A percentile compares a stretch with the other conserved stretches of the same genome.
Conservation (phyloP, 371 early-diverging fungal species). For the Apophysomyces trapeziformis region DNA sequence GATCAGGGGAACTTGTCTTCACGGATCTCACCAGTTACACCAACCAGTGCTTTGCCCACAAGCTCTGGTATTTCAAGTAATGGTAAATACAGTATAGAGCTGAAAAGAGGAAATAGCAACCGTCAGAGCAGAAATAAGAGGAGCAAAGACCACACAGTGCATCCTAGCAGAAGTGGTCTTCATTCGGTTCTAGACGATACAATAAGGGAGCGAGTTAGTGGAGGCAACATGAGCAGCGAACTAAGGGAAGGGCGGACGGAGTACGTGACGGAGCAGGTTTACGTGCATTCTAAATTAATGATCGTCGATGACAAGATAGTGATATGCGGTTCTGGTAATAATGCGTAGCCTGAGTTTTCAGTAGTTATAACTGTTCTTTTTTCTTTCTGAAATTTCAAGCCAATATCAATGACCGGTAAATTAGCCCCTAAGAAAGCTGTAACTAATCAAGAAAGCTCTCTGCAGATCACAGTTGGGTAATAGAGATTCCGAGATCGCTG, state of each 20-base stretch:
- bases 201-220: neutral
- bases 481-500: conserved; percentile 91
- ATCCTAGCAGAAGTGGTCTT: conserved; percentile 1
- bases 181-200: conserved; percentile 7
- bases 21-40: conserved; percentile 14
- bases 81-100: neutral
- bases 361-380: neutral
- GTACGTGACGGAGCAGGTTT: conserved; percentile 78
- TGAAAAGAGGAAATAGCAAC: conserved; percentile 13
- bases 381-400: conserved; percentile 27
- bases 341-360: neutral
- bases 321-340: conserved; percentile 62
- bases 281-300: conserved; percentile 87
- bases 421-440: neutral
- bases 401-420: conserved; percentile 54
- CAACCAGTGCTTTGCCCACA: neutral
- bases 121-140: neutral
- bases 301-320: conserved; percentile 81
- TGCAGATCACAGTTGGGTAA: conserved; percentile 84
- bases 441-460: neutral
- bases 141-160: neutral
- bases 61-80: neutral
- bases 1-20: conserved; percentile 11
- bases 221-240: conserved; percentile 16
- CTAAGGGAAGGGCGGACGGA: conserved; percentile 30